Evolutionary conservation across 179 eudicot species (phyloP).

Genomic region (Drosera spatulata): DNA sequence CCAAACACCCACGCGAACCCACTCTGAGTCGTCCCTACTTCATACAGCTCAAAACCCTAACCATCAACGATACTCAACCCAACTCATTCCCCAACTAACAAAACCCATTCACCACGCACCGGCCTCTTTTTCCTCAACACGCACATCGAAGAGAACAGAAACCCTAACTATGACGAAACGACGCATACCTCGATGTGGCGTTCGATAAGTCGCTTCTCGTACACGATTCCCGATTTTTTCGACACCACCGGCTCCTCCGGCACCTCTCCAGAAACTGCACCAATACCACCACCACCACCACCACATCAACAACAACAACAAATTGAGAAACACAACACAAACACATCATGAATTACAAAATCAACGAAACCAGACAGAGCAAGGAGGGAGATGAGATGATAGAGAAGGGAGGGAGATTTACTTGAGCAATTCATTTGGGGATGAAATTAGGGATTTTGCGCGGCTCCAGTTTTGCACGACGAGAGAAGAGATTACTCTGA

Average conservation of each 20-base stretch:
- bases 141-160: conserved; percentile 1
- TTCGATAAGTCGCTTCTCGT: conserved; percentile 81
- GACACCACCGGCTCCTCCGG: conserved; percentile 98
- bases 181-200: conserved; percentile 62
- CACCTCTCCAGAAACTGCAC: conserved; percentile 87
- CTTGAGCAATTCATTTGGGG: conserved; percentile 35
- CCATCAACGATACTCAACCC: too few species aligned
- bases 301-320: not conserved
- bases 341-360: too few species aligned
- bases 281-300: not conserved
- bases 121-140: too few species aligned
- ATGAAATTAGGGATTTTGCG: conserved; percentile 17
- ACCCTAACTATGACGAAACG: conserved; percentile 13
- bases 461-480: too few species aligned
- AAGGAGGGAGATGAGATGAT: too few species aligned
- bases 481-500: too few species aligned
- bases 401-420: conserved; percentile 7
- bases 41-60: too few species aligned
- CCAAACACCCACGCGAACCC: too few species aligned
- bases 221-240: conserved; percentile 68
- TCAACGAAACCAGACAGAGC: too few species aligned
- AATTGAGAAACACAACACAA: not conserved
- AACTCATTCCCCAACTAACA: too few species aligned
- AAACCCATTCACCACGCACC: too few species aligned
- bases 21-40: too few species aligned